These are phyloP conservation scores for Mikania micrantha DNA, from an alignment of 129 eudicot species.

Conservation along the genomic window DNA sequence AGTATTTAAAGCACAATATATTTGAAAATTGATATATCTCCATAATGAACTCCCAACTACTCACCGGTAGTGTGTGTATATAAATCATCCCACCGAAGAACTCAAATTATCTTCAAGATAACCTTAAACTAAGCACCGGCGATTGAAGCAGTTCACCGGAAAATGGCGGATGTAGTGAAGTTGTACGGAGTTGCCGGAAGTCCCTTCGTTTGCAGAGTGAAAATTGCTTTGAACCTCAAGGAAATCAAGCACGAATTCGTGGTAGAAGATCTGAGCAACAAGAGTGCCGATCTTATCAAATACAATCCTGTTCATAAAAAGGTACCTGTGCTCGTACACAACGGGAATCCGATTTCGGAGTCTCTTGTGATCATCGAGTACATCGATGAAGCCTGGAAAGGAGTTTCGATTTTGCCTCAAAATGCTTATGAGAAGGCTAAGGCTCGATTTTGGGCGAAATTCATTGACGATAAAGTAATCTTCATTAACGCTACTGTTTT, in stretches of 20 bases:
- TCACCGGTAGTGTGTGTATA: background rate
- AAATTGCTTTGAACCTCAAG: conserved; percentile 30
- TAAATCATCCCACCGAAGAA: background rate
- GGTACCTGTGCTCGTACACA: conserved; percentile 38
- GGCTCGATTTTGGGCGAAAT: conserved; percentile 35
- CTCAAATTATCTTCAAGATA: background rate
- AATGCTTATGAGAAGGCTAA: conserved; percentile 30
- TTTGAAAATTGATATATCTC: no score
- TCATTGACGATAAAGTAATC: conserved; percentile 36
- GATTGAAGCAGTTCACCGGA: background rate
- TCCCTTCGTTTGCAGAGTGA: conserved; percentile 26
- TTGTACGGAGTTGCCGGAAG: conserved; percentile 21
- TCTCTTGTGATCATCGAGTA: conserved; percentile 40
- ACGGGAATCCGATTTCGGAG: conserved; percentile 34
- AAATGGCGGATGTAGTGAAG: conserved; percentile 30
- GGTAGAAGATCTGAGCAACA: conserved; percentile 24
- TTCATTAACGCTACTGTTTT: background rate
- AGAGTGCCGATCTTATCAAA: conserved; percentile 22
- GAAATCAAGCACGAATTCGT: conserved; percentile 27
- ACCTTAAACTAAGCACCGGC: background rate
- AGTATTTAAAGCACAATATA: no score
- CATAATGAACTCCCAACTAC: background rate
- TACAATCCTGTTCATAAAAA: conserved; percentile 39
- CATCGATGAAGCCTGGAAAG: conserved; percentile 41
- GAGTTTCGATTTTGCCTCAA: conserved; percentile 25